These are phyloP conservation scores for Coemansia umbellata DNA, from an alignment of 192 early-diverging fungal species.

Conservation along the genomic window DNA sequence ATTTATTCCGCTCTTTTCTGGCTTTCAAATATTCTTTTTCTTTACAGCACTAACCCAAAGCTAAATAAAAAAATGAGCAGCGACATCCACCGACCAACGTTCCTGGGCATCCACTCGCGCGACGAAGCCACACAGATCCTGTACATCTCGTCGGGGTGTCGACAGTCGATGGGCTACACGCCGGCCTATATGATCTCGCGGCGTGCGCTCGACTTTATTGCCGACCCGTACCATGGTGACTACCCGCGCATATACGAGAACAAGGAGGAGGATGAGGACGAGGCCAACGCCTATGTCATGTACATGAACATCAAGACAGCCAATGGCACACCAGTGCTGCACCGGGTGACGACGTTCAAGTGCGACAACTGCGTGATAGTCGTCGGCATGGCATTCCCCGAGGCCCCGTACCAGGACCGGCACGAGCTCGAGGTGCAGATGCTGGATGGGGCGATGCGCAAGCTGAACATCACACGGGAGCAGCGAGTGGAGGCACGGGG, in stretches of 20 bases:
- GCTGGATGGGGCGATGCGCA: conserved; percentile 37
- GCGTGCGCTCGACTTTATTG: conserved; percentile 31
- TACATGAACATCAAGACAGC: conserved; percentile 36
- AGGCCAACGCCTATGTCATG: conserved; percentile 40
- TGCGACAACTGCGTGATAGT: conserved; percentile 41
- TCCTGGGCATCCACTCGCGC: conserved; percentile 37
- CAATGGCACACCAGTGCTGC: conserved; percentile 13
- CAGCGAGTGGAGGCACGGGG: conserved; percentile 2
- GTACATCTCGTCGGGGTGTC: conserved; percentile 44
- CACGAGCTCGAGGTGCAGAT: conserved; percentile 42
- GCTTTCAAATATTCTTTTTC: too few species aligned
- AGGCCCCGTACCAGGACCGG: conserved; percentile 20
- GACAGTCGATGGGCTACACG: conserved; percentile 30
- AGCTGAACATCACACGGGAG: conserved; percentile 19
- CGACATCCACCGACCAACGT: conserved; percentile 19
- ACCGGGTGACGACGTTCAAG: conserved; percentile 32
- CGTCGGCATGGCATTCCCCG: conserved; percentile 28
- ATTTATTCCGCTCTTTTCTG: too few species aligned
- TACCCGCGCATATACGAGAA: conserved; percentile 26
- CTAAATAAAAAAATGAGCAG: background rate
- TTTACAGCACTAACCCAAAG: too few species aligned
- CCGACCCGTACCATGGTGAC: conserved; percentile 24
- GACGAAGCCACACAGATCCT: conserved; percentile 31
- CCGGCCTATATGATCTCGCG: conserved; percentile 24
- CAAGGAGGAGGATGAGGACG: conserved; percentile 37